These are phyloP conservation scores for Pseudocercospora macadamiae DNA, from an alignment of 2,329 filamentous ascomycete genomes.

Conservation along the genomic window DNA sequence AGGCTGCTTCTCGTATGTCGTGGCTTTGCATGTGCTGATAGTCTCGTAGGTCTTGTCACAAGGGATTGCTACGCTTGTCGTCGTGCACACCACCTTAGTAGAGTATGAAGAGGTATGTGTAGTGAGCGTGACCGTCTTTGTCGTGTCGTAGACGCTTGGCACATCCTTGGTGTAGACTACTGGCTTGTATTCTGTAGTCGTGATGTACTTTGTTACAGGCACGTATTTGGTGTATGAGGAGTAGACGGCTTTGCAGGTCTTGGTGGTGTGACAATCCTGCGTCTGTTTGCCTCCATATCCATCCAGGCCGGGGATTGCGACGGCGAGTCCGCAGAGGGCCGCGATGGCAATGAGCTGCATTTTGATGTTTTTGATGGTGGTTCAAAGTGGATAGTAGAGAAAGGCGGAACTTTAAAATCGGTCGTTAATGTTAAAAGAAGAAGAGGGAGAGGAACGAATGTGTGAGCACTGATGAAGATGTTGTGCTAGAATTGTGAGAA, in stretches of 20 bases:
- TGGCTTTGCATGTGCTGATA: not conserved
- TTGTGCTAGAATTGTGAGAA: not conserved
- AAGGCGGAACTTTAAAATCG: not conserved
- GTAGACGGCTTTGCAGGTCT: constrained; percentile 17
- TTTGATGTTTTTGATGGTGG: constrained; percentile 24
- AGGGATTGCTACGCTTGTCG: not conserved
- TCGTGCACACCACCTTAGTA: not conserved
- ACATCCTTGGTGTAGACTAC: not conserved
- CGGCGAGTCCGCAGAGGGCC: too few relatives aligned
- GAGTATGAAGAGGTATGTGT: not conserved
- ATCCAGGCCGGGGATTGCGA: constrained; percentile 18
- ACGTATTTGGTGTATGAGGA: constrained; percentile 16
- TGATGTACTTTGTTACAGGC: constrained; percentile 13
- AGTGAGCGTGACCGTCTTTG: not conserved
- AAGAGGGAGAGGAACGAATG: too few relatives aligned
- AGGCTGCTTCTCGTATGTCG: not conserved
- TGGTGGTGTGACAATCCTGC: constrained; percentile 17
- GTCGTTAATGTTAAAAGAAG: too few relatives aligned
- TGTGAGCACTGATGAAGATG: not conserved
- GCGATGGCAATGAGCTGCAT: constrained; percentile 23
- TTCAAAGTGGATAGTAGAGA: not conserved
- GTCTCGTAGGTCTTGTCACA: not conserved
- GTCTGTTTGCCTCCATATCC: constrained; percentile 4
- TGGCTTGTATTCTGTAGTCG: constrained; percentile 16
- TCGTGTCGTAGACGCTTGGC: not conserved